phyloP scores from a whole-genome alignment of 768 basidiomycete species.

The Gyrodon lividus region DNA sequence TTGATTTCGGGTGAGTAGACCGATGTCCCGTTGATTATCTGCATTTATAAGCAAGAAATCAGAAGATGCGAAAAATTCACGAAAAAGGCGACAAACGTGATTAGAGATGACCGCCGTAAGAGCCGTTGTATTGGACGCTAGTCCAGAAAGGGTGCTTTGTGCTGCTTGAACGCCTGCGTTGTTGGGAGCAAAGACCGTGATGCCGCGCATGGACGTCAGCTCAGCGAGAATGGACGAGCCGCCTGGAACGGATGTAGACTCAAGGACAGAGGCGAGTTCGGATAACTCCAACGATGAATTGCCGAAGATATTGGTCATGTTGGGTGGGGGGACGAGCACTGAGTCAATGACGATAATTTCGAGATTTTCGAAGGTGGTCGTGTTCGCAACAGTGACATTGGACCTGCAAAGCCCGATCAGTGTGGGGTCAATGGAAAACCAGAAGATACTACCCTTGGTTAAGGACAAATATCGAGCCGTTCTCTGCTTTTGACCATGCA shows the following conservation, averaged over 20 bases:
- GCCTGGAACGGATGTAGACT: slow-evolving; percentile 20
- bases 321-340: slow-evolving; percentile 53
- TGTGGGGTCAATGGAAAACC: neutral
- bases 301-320: slow-evolving; percentile 41
- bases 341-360: slow-evolving; percentile 49
- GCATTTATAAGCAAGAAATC: neutral
- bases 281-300: slow-evolving; percentile 40
- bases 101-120: slow-evolving; percentile 50
- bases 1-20: slow-evolving; percentile 57
- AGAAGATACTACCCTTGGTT: slow-evolving; percentile 45
- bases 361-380: slow-evolving; percentile 38
- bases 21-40: slow-evolving; percentile 69
- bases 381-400: slow-evolving; percentile 38
- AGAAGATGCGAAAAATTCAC: neutral
- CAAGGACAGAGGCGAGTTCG: slow-evolving; percentile 19
- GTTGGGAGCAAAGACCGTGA: slow-evolving; percentile 68
- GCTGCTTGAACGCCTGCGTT: slow-evolving; percentile 46
- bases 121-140: slow-evolving; percentile 46
- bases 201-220: slow-evolving; percentile 43
- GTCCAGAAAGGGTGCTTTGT: slow-evolving; percentile 30
- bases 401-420: slow-evolving; percentile 20
- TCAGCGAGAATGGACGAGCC: slow-evolving; percentile 26
- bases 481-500: slow-evolving; percentile 39
- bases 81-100: slow-evolving; percentile 44
- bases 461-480: slow-evolving; percentile 43